phyloP scores from a whole-genome alignment of 768 basidiomycete species.

The Lentinus brumalis region DNA sequence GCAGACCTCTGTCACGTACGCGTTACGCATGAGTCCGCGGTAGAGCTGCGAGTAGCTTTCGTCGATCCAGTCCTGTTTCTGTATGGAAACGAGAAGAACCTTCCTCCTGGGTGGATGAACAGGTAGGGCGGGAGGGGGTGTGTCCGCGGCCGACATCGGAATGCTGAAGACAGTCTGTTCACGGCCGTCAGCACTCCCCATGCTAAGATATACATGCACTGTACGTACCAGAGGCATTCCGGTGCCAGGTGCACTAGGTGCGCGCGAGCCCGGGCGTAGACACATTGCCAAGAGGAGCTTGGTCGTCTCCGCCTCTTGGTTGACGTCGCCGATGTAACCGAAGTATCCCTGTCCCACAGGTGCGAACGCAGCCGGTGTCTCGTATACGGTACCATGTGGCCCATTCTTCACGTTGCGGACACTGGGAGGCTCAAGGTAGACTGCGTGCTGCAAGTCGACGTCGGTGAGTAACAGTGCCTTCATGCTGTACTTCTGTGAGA shows the following conservation, averaged over 20 bases:
- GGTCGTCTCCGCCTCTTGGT: slow-evolving; percentile 28
- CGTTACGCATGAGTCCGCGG: slow-evolving; percentile 10
- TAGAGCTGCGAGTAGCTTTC: slow-evolving; percentile 10
- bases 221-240: not conserved
- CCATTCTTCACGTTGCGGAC: slow-evolving; percentile 16
- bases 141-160: not conserved
- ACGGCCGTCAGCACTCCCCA: not conserved
- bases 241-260: not conserved
- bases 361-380: slow-evolving; percentile 27
- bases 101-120: not conserved
- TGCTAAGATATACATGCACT: not conserved
- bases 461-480: slow-evolving; percentile 39
- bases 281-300: not conserved
- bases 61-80: slow-evolving; percentile 11
- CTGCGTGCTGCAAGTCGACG: slow-evolving; percentile 21
- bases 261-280: not conserved
- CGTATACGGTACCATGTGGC: not conserved
- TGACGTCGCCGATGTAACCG: slow-evolving; percentile 38
- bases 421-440: slow-evolving; percentile 33
- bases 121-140: not conserved
- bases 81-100: slow-evolving; percentile 9
- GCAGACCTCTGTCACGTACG: not conserved
- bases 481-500: slow-evolving; percentile 37
- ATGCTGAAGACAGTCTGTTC: not conserved
- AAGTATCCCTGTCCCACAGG: slow-evolving; percentile 31